A percentile compares a stretch with the other conserved stretches of the same genome.
Evolutionary conservation across 2,329 filamentous ascomycete species (phyloP).

Genomic region (Emmonsiellopsis sp.): DNA sequence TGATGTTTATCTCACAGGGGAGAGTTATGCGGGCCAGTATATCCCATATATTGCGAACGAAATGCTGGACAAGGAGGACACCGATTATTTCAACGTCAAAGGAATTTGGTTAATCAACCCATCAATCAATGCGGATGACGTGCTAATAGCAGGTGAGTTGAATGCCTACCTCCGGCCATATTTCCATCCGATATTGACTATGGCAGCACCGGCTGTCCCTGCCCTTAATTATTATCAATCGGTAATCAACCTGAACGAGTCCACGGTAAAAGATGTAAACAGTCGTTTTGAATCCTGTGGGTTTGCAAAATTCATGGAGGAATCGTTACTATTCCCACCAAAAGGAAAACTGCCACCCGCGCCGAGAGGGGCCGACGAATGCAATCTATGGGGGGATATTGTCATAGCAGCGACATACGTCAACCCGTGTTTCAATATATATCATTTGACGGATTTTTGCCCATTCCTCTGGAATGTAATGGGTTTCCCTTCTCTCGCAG

Average conservation of each 20-base stretch:
- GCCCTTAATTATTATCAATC: constrained; percentile 33
- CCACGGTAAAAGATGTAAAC: constrained; percentile 31
- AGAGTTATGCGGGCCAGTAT: constrained; percentile 59
- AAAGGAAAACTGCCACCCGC: constrained; percentile 49
- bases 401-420: constrained; percentile 42
- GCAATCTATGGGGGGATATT: constrained; percentile 51
- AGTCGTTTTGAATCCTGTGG: constrained; percentile 34
- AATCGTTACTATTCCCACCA: constrained; percentile 57
- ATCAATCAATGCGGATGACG: constrained; percentile 36
- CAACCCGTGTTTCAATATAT: constrained; percentile 74
- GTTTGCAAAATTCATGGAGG: constrained; percentile 35
- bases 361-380: constrained; percentile 35
- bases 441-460: constrained; percentile 63
- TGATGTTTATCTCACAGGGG: constrained; percentile 64
- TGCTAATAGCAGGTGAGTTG: background rate
- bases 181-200: background rate
- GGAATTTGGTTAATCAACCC: constrained; percentile 68
- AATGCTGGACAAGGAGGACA: constrained; percentile 60
- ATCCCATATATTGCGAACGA: constrained; percentile 63
- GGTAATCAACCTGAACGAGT: constrained; percentile 36
- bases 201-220: constrained; percentile 26
- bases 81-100: constrained; percentile 56
- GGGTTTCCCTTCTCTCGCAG: constrained; percentile 58
- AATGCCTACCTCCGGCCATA: background rate
- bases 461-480: constrained; percentile 61